These are phyloP conservation scores for Zymoseptoria tritici DNA, from an alignment of 2,329 filamentous ascomycete genomes.

Conservation along the genomic window DNA sequence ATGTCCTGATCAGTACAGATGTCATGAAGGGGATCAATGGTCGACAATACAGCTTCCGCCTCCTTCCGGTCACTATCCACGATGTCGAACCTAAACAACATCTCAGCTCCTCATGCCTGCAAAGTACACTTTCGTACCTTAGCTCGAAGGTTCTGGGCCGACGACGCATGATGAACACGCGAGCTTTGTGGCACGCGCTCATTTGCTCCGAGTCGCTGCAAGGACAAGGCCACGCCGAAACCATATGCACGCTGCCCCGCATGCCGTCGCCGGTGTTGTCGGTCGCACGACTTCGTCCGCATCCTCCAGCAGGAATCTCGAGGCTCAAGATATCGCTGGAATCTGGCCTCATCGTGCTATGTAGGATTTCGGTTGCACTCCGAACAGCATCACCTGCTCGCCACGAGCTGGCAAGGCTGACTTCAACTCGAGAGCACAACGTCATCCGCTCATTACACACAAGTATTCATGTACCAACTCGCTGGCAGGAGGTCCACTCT, in stretches of 20 bases:
- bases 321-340: neutral
- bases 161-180: constrained; percentile 19
- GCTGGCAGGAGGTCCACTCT: neutral
- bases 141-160: neutral
- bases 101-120: neutral
- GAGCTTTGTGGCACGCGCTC: constrained; percentile 20
- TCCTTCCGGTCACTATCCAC: neutral
- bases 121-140: neutral
- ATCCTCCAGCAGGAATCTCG: neutral
- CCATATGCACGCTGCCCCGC: neutral
- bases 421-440: neutral
- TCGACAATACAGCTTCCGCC: neutral
- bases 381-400: neutral
- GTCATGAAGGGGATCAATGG: constrained; percentile 1
- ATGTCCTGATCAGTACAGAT: constrained; percentile 1
- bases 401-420: neutral
- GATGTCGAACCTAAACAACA: too few species aligned
- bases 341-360: neutral
- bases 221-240: neutral
- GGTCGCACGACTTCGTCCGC: neutral
- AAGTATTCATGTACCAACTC: neutral
- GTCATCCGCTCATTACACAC: neutral
- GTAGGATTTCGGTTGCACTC: too few species aligned
- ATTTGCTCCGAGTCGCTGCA: constrained; percentile 13
- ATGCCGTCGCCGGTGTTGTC: neutral